Evolutionary conservation across 805 yeast species (phyloP).

Genomic region (Priceomyces haplophilus): DNA sequence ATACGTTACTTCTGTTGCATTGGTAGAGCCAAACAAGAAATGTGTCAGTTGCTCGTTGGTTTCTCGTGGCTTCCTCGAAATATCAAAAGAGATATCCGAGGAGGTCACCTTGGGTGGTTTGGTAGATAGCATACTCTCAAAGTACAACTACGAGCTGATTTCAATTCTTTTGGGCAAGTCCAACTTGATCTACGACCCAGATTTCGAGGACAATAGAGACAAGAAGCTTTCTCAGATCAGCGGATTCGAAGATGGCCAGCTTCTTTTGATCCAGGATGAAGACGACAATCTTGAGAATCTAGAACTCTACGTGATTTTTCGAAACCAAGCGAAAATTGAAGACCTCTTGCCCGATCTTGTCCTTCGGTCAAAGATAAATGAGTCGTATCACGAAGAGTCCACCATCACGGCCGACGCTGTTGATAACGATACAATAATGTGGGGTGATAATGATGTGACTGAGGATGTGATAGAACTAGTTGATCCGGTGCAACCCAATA

Average conservation of each 20-base stretch:
- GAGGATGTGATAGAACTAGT: slow-evolving; percentile 10
- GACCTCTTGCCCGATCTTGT: slow-evolving; percentile 11
- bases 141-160: slow-evolving; percentile 52
- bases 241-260: slow-evolving; percentile 58
- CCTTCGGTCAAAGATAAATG: slow-evolving; percentile 15
- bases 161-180: slow-evolving; percentile 58
- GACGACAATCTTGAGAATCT: slow-evolving; percentile 61
- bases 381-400: slow-evolving; percentile 9
- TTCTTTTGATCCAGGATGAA: slow-evolving; percentile 75
- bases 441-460: slow-evolving; percentile 11
- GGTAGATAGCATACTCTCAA: slow-evolving; percentile 44
- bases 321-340: slow-evolving; percentile 1
- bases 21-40: slow-evolving; percentile 61
- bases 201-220: slow-evolving; percentile 74
- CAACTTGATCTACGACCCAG: slow-evolving; percentile 74
- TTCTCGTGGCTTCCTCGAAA: slow-evolving; percentile 47
- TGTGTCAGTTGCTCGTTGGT: slow-evolving; percentile 67
- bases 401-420: slow-evolving; percentile 7
- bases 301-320: slow-evolving; percentile 52
- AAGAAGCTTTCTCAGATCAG: slow-evolving; percentile 45
- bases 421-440: slow-evolving; percentile 7
- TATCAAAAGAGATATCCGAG: slow-evolving; percentile 26
- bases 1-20: slow-evolving; percentile 60
- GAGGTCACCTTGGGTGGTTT: slow-evolving; percentile 46
- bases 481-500: slow-evolving; percentile 5